Evolutionary conservation across 2,329 filamentous ascomycete genomes (phyloP), one percentile per base, ranked within the genome.

Genomic region (Fonsecaea monophora): DNA sequence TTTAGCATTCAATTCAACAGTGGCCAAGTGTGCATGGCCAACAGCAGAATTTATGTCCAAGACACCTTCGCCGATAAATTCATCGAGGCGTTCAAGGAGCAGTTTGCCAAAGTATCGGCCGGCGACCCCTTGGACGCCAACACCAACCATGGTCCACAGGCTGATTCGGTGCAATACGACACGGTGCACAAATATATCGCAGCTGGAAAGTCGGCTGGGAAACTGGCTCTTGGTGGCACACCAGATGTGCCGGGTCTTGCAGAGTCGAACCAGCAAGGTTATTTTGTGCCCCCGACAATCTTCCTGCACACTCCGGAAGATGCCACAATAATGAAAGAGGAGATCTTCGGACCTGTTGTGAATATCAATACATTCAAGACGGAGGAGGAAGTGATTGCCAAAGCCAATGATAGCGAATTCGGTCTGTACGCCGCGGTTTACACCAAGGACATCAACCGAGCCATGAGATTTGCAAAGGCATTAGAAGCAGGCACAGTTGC

Each of bases 11-110:
- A 86, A 82, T 83, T 81, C 65, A 86, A 87, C 75, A 82, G 84
- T 71, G 86, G 86, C 32, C 84, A 88, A 70, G 83, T 87, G 18
- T 88, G 86, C 76, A 86, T 84, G 2, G 85, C 86, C 0, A 87
- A 70, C 59, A 63, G 66, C 61, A 38, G 68, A 18, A 55, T 71
- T 32, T 65, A 69, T 37, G 69, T 73, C 13, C 71, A 73, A 25
- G 66, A 70, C 32, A 69, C 55, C 53, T 66, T 73, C 25, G 62
- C 64, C 37, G 67, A 72, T 55, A 53, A 60, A 40, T 73, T 73
- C 53, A 63, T 79, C 1, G 73, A 73, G 7, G 70, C 72, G 34
- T 79, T 81, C 70, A 77, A 77, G 55, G 66, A 75, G 15, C 71
- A 71, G 2, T 72, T 80, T 37, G 73, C 76, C 60, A 70, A 67